Evolutionary conservation across 2,329 filamentous ascomycete species (phyloP).

Genomic region (Ophiostoma fasciatum): DNA sequence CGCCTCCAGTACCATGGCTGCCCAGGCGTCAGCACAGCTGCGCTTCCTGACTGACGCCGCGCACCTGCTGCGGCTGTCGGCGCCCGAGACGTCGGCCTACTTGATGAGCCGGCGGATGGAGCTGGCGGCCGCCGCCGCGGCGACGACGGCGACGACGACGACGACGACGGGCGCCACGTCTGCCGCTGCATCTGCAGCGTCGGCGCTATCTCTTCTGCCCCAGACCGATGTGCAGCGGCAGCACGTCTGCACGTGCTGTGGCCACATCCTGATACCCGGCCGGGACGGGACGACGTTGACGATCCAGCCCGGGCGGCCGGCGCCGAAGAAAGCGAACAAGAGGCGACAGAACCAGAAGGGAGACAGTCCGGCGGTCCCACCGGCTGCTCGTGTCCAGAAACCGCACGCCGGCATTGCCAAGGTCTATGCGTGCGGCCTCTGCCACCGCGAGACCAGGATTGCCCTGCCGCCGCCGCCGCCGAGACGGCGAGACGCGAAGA

Average conservation of each 20-base stretch:
- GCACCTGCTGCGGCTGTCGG: conserved; percentile 35
- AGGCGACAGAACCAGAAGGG: neutral
- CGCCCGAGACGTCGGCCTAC: conserved; percentile 43
- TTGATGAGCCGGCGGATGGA: conserved; percentile 39
- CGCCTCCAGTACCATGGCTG: no score
- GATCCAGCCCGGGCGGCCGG: conserved; percentile 17
- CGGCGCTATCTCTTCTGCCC: no score
- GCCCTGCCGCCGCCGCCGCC: conserved; percentile 23
- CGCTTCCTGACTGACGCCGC: conserved; percentile 43
- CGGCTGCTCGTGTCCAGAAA: no score
- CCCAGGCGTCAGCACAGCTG: conserved; percentile 15
- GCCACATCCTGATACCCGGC: conserved; percentile 43
- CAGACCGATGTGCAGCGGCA: conserved; percentile 35
- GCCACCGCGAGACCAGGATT: conserved; percentile 28
- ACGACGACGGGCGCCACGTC: no score
- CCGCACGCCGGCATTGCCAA: conserved; percentile 21
- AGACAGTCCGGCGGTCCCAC: no score
- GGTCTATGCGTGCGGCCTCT: conserved; percentile 29
- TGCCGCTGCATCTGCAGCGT: no score
- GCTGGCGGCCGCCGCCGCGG: conserved; percentile 20
- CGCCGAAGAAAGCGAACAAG: conserved; percentile 17
- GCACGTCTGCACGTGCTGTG: conserved; percentile 43
- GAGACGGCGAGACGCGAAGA: no score
- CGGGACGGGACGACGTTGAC: conserved; percentile 24
- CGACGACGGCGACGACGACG: no score